Evolutionary conservation across 2,329 filamentous ascomycete species (phyloP).

Genomic region (Diaporthe australafricana): DNA sequence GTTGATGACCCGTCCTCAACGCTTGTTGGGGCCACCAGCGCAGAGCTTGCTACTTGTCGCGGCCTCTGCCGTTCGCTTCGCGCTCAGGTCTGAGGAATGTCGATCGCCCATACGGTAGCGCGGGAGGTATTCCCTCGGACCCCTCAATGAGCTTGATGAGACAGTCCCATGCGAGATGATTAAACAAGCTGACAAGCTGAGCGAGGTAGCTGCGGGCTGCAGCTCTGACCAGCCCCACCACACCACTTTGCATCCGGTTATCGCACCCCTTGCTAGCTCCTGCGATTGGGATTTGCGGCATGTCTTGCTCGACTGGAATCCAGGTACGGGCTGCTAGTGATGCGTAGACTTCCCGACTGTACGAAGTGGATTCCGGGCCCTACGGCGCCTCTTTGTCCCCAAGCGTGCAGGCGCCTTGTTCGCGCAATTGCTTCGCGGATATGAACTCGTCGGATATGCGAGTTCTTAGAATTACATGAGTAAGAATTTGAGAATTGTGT

Average conservation of each 20-base stretch:
- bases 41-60: background rate
- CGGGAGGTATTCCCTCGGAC: background rate
- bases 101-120: conserved; percentile 9
- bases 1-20: background rate
- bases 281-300: background rate
- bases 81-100: conserved; percentile 12
- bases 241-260: conserved; percentile 14
- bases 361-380: background rate
- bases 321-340: conserved; percentile 11
- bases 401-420: background rate
- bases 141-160: conserved; percentile 12
- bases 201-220: background rate
- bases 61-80: background rate
- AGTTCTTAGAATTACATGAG: background rate
- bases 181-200: background rate
- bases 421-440: background rate
- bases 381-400: background rate
- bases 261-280: conserved; percentile 1
- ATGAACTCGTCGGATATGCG: background rate
- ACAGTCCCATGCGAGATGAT: conserved; percentile 11
- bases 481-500: too few relatives aligned
- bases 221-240: conserved; percentile 15
- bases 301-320: conserved; percentile 23
- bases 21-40: conserved; percentile 5
- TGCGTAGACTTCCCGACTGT: conserved; percentile 11